These are phyloP conservation scores for Pseudogymnoascus sp. DNA, from an alignment of 2,329 filamentous ascomycete genomes.

Conservation along the genomic window DNA sequence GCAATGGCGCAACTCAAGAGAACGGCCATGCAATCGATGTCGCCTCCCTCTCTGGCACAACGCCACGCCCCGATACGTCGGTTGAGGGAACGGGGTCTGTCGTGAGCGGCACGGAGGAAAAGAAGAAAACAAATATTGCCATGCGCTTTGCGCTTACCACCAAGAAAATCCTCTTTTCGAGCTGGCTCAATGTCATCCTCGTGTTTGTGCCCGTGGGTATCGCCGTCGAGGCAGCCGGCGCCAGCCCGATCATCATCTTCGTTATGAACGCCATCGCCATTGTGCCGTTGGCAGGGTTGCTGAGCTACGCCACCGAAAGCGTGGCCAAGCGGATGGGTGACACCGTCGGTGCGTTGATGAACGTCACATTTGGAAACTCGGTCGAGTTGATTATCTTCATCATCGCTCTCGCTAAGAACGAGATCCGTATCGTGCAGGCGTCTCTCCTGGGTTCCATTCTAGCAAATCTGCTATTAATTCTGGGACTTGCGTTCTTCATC, in stretches of 20 bases:
- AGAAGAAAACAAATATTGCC: conserved; percentile 22
- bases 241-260: conserved; percentile 56
- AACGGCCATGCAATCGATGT: neutral
- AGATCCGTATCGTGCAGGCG: conserved; percentile 87
- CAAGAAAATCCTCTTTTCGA: conserved; percentile 57
- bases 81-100: conserved; percentile 49
- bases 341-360: conserved; percentile 63
- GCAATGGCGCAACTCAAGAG: neutral
- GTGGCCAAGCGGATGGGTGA: conserved; percentile 66
- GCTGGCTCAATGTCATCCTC: conserved; percentile 69
- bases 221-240: conserved; percentile 45
- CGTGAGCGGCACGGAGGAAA: conserved; percentile 34
- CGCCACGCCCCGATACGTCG: neutral
- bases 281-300: conserved; percentile 62
- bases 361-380: conserved; percentile 71
- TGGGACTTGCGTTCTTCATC: conserved; percentile 86
- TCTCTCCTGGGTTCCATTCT: conserved; percentile 84
- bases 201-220: conserved; percentile 76
- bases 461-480: conserved; percentile 76
- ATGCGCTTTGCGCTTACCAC: conserved; percentile 30
- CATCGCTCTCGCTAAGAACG: conserved; percentile 69
- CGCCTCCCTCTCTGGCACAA: neutral
- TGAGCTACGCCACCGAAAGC: conserved; percentile 67
- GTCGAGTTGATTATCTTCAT: conserved; percentile 77
- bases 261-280: conserved; percentile 69